phyloP scores from a whole-genome alignment of 495 filamentous ascomycete species.

The Sordaria brevicollis region DNA sequence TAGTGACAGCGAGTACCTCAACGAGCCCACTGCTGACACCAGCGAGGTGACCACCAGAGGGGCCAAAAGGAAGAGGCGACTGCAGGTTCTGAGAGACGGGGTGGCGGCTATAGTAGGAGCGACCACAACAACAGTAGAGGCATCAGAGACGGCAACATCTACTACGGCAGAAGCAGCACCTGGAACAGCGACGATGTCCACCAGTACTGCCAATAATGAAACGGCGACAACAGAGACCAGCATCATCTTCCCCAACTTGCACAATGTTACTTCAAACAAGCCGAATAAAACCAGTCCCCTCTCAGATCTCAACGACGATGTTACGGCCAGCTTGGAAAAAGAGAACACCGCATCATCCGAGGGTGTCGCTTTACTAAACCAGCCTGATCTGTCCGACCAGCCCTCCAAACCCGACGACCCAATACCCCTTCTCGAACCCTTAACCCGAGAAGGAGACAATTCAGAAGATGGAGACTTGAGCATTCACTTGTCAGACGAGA shows the following conservation, averaged over 20 bases:
- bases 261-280: background rate
- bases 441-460: background rate
- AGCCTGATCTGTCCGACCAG: no score
- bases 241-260: background rate
- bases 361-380: background rate
- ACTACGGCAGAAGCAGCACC: background rate
- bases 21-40: background rate
- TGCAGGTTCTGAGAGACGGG: background rate
- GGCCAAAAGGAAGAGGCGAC: background rate
- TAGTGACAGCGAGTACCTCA: background rate
- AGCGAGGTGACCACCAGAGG: background rate
- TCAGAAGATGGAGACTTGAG: background rate
- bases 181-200: background rate
- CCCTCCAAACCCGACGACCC: no score
- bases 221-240: background rate
- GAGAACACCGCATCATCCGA: background rate
- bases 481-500: background rate
- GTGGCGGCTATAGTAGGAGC: background rate
- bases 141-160: background rate
- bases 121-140: no score
- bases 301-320: background rate
- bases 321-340: background rate
- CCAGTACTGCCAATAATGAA: no score
- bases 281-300: background rate
- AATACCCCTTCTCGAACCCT: no score